Evolutionary conservation across 108 stramenopile genomes (phyloP), one percentile per base, ranked within the genome.

Genomic region (Cyclotella cryptica): DNA sequence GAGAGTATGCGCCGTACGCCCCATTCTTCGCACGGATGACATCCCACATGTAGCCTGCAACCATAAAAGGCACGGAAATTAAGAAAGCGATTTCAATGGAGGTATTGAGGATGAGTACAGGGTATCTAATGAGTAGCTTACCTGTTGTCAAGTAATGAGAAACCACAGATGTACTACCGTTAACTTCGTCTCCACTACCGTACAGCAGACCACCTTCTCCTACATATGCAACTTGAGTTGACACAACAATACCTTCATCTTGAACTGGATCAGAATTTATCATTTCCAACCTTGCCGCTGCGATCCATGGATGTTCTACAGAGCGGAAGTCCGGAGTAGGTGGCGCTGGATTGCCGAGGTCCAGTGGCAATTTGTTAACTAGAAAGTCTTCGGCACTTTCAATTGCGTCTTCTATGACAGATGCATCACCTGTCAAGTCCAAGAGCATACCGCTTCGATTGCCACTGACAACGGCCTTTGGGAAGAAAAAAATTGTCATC

Each of bases 141-240:
- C 77, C 80, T 15, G 89, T 93, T 53, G 84, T 71, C 51, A 98
- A 73, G 79, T 89, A 97, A 35, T 89, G 85, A 10, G 84, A 64
- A 26, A 88, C 90, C 61, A 91, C 92, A 54, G 86, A 63, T 10
- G 79, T 69, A 44, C 90, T 80, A 1, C 96, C 96, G 29, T 62
- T 69, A 24, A 96, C 85, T 41, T 58, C 61, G 26, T 96, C 96
- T 3, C 88, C 91, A 1, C 71, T 71, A 40, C 88, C 74, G 69
- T 84, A 97, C 22, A 98, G 58, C 1, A 74, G 72, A 17, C 95
- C 97, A 22, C 96, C 96, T 79, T 90, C 86, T n/a, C 84, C 95
- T 58, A 95, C 90, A 72, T 93, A 92, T 29, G 87, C 87, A 7
- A 97, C 94, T 70, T 89, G 88, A 8, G 98, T 96, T 14, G 96